phyloP scores from a whole-genome alignment of 129 eudicot species.

The Dittrichia graveolens region DNA sequence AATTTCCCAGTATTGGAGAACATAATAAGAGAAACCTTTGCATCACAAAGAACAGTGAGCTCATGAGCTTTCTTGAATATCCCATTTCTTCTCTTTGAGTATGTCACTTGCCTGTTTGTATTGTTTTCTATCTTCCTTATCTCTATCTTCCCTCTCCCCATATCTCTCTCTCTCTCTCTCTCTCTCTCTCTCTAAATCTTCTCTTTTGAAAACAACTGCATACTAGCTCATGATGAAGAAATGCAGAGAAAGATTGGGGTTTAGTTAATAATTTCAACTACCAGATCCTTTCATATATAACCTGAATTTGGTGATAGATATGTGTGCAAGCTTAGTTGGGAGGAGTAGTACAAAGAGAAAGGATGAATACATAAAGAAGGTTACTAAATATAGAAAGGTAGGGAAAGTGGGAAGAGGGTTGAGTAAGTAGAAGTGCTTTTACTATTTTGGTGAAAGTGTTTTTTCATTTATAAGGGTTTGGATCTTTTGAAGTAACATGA shows the following conservation, averaged over 20 bases:
- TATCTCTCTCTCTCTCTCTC: conserved; percentile 27
- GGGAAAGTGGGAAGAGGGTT: conserved; percentile 43
- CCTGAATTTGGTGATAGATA: not conserved
- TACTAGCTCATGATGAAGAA: conserved; percentile 1
- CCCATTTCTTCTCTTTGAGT: conserved; percentile 89
- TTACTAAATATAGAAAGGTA: conserved; percentile 31
- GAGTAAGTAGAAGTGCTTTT: conserved; percentile 43
- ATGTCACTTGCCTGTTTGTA: conserved; percentile 78
- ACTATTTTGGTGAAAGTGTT: conserved; percentile 38
- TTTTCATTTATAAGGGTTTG: conserved; percentile 25
- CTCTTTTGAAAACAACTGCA: conserved; percentile 15
- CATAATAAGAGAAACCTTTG: conserved; percentile 75
- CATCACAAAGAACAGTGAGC: conserved; percentile 79
- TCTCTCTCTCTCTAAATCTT: conserved; percentile 21
- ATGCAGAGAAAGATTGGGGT: conserved; percentile 8
- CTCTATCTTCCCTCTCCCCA: conserved; percentile 85
- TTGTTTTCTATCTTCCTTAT: conserved; percentile 66
- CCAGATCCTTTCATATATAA: conserved; percentile 25
- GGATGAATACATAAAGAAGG: conserved; percentile 37
- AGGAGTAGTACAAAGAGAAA: conserved; percentile 28
- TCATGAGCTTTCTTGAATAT: conserved; percentile 85
- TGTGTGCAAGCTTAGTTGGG: conserved; percentile 8
- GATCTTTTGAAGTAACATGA: conserved; percentile 35
- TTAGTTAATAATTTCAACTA: not conserved
- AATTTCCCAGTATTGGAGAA: conserved; percentile 57